Base-by-base conservation (phyloP, 164 flowering plant species). In the Vitis amurensis region DNA sequence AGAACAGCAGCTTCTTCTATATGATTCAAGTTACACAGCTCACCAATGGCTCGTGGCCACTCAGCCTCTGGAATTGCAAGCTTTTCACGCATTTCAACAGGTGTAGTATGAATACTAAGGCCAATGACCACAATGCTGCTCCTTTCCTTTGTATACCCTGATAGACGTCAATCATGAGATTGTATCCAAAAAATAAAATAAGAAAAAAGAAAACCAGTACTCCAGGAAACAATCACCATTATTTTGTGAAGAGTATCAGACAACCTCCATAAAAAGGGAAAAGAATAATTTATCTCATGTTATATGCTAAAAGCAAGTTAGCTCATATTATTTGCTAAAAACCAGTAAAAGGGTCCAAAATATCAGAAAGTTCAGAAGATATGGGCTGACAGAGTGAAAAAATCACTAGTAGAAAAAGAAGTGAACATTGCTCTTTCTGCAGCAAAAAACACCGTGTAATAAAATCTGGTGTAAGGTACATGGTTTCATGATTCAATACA, bases 1-100 rank as follows among this genome's bases (percentile, higher is more conserved):
- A 96, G 97, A 68, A 96, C 98, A 67, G 98, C 99, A 76, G 99
- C 99, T 79, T 96, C 99, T 78, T 90, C 98, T 52, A 96, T 92
- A 70, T 96, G 99, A 71, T 96, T 89, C 82, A 96, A 80, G 67
- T 78, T 68, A 61, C 99, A 93, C 12, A 95, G 85, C 79, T 95
- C 98, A 52, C 83, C 87, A 73, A 96, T 93, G 55, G 97, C 98
- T 76, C 91, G 86, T 51, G 97, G 98, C 97, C 99, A 96, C 71
- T 96, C 97, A 57, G 94, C 99, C 81, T 96, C 99, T 1, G 94
- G 98, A 77, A 93, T 87, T 55, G 98, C 98, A 73, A 96, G 95
- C 74, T 93, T 96, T 73, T 96, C 99, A 58, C 98, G 91, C 94
- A 93, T 91, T 74, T 93, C 99, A 23, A 96, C 97, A 15, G 99